phyloP scores from a whole-genome alignment of 1,284 basidiomycete species.

The Tylopilus sp. region DNA sequence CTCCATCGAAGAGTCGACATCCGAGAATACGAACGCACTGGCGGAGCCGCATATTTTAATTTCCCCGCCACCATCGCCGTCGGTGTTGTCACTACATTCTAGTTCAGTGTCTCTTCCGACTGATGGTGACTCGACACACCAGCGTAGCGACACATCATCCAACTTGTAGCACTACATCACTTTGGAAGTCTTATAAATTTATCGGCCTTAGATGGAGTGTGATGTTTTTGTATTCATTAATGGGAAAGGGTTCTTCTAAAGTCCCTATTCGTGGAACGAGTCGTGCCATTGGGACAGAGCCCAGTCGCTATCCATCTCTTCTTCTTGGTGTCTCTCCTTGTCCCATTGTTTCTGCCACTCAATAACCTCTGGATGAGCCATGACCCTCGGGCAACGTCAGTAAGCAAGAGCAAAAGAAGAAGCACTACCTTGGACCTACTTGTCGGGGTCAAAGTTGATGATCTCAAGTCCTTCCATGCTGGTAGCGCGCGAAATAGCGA shows the following conservation, averaged over 20 bases:
- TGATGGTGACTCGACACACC: slow-evolving; percentile 8
- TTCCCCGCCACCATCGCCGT: slow-evolving; percentile 34
- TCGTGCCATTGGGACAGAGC: slow-evolving; percentile 33
- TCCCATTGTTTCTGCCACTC: slow-evolving; percentile 31
- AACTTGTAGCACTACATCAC: slow-evolving; percentile 12
- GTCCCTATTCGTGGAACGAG: slow-evolving; percentile 24
- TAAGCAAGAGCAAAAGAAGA: slow-evolving; percentile 2
- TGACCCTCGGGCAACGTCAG: slow-evolving; percentile 36
- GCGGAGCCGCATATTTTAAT: slow-evolving; percentile 10
- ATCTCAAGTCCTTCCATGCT: slow-evolving; percentile 85
- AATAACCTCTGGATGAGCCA: slow-evolving; percentile 44
- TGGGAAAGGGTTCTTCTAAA: not conserved
- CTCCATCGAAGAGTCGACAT: slow-evolving; percentile 14
- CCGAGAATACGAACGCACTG: slow-evolving; percentile 11
- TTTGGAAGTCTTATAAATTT: not conserved
- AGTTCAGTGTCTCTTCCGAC: slow-evolving; percentile 16
- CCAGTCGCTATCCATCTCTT: slow-evolving; percentile 34
- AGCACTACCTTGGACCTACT: slow-evolving; percentile 43
- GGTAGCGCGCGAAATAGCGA: slow-evolving; percentile 90
- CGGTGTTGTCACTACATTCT: slow-evolving; percentile 13
- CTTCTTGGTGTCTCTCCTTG: slow-evolving; percentile 23
- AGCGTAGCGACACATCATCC: slow-evolving; percentile 15
- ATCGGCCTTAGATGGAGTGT: slow-evolving; percentile 3
- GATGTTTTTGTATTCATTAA: slow-evolving; percentile 6
- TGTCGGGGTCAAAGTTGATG: slow-evolving; percentile 68